These are phyloP conservation scores for Tylopilus subfusipes DNA, from an alignment of 768 basidiomycete genomes.

Conservation along the genomic window DNA sequence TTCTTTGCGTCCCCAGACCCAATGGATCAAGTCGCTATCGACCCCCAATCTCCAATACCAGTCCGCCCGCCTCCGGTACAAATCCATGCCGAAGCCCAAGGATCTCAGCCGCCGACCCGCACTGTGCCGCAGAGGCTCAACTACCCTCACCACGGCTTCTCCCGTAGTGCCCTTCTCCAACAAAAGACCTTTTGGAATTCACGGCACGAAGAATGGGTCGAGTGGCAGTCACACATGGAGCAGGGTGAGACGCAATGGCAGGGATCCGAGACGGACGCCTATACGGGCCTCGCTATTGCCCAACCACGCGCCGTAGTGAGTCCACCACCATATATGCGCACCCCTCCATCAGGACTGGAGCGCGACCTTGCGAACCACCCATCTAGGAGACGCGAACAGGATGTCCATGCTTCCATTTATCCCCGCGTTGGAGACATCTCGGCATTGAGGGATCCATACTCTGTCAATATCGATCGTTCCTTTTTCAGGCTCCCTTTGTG, in stretches of 20 bases:
- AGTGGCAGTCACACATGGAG: conserved; percentile 26
- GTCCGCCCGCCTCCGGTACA: conserved; percentile 15
- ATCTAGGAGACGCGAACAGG: conserved; percentile 5
- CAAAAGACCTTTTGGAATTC: conserved; percentile 61
- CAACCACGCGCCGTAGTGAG: not conserved
- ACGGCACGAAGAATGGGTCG: conserved; percentile 51
- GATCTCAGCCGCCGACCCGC: conserved; percentile 2
- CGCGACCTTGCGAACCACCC: conserved; percentile 22
- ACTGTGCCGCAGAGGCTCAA: conserved; percentile 36
- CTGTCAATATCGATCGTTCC: conserved; percentile 53
- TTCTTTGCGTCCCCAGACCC: conserved; percentile 11
- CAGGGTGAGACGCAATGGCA: conserved; percentile 2
- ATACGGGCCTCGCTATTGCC: conserved; percentile 21
- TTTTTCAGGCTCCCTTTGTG: conserved; percentile 57
- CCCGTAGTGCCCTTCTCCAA: conserved; percentile 55
- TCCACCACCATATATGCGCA: conserved; percentile 19
- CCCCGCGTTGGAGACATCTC: conserved; percentile 65
- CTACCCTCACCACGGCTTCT: conserved; percentile 59
- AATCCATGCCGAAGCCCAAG: not conserved
- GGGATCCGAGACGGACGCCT: conserved; percentile 19
- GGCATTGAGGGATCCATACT: conserved; percentile 56
- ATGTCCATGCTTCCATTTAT: conserved; percentile 33
- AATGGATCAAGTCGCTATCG: conserved; percentile 17
- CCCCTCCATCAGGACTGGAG: conserved; percentile 30
- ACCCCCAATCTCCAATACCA: conserved; percentile 22